phyloP scores from a whole-genome alignment of 2,329 filamentous ascomycete species.

The Seiridium cupressi region DNA sequence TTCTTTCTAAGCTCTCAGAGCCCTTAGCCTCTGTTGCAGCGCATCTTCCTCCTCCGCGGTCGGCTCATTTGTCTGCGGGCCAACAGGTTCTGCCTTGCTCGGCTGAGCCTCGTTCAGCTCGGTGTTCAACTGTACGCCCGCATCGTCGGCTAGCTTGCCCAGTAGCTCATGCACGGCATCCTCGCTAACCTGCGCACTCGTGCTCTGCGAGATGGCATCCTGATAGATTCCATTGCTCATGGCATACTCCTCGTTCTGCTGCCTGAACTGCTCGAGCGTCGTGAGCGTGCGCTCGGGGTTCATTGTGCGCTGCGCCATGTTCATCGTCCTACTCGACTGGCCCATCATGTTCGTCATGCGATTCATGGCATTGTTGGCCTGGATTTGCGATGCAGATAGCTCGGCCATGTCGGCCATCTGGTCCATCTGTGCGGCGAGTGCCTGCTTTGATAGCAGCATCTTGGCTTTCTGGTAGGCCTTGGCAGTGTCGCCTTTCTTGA shows the following conservation, averaged over 20 bases:
- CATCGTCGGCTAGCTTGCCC: slow-evolving; percentile 83
- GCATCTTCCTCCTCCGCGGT: slow-evolving; percentile 9
- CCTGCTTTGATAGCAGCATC: slow-evolving; percentile 61
- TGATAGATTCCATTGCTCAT: slow-evolving; percentile 76
- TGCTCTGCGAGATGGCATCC: slow-evolving; percentile 78
- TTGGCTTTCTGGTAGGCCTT: slow-evolving; percentile 64
- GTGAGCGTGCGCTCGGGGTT: slow-evolving; percentile 61
- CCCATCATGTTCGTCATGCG: slow-evolving; percentile 65
- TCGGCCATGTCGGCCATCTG: slow-evolving; percentile 65
- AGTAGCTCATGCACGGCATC: slow-evolving; percentile 86
- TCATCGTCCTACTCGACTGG: slow-evolving; percentile 58
- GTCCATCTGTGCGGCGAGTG: slow-evolving; percentile 62
- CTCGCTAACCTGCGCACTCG: slow-evolving; percentile 69
- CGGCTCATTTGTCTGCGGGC: slow-evolving; percentile 6
- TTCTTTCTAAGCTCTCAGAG: slow-evolving; percentile 2
- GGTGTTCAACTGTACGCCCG: slow-evolving; percentile 76
- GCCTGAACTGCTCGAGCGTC: slow-evolving; percentile 60
- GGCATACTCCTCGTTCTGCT: slow-evolving; percentile 63
- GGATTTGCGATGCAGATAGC: slow-evolving; percentile 58
- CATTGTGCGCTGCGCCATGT: slow-evolving; percentile 54
- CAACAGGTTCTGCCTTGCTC: slow-evolving; percentile 38
- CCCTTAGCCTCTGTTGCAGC: slow-evolving; percentile 6
- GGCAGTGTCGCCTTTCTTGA: slow-evolving; percentile 62
- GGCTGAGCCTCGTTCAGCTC: slow-evolving; percentile 64
- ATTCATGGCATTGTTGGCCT: slow-evolving; percentile 65